A percentile compares a stretch with the other conserved stretches of the same genome.
These are phyloP conservation scores for Colletotrichum paranaense DNA, from an alignment of 2,329 filamentous ascomycete genomes.

Conservation along the genomic window DNA sequence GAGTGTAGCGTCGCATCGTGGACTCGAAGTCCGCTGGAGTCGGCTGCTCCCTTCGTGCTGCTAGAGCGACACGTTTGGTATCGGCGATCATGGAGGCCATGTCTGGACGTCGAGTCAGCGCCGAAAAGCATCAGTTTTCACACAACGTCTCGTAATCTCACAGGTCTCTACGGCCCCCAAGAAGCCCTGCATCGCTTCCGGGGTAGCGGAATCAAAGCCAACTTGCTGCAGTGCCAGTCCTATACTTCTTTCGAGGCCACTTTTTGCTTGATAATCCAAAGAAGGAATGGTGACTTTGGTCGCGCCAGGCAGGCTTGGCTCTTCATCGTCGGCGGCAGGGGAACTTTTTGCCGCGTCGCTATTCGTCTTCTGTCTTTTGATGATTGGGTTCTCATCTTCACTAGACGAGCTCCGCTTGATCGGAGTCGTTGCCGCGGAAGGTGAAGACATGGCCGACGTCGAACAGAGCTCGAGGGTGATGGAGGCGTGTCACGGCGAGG, in stretches of 20 bases:
- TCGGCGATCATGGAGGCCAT: slow-evolving; percentile 60
- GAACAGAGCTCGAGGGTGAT: background rate
- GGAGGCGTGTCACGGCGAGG: background rate
- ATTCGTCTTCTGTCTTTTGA: slow-evolving; percentile 26
- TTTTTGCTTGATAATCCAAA: slow-evolving; percentile 48
- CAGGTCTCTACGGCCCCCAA: slow-evolving; percentile 67
- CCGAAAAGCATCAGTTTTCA: slow-evolving; percentile 11
- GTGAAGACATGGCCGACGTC: slow-evolving; percentile 15
- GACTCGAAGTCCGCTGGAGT: slow-evolving; percentile 68
- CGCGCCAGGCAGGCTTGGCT: background rate
- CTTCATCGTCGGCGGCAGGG: background rate
- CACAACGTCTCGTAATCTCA: slow-evolving; percentile 47
- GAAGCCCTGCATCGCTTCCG: slow-evolving; percentile 70
- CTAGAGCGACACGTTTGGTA: slow-evolving; percentile 57
- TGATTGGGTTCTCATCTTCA: background rate
- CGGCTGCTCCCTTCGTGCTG: slow-evolving; percentile 63
- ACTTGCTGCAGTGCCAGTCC: slow-evolving; percentile 66
- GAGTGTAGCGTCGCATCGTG: slow-evolving; percentile 62
- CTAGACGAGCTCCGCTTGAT: slow-evolving; percentile 13
- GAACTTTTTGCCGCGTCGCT: background rate
- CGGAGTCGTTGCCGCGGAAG: slow-evolving; percentile 10
- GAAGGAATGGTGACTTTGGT: slow-evolving; percentile 38
- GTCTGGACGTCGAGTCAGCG: slow-evolving; percentile 52
- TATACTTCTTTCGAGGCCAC: slow-evolving; percentile 65
- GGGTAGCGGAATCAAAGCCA: slow-evolving; percentile 66